Evolutionary conservation across 2,329 filamentous ascomycete species (phyloP).

Genomic region (Aspergillus pseudonomiae): DNA sequence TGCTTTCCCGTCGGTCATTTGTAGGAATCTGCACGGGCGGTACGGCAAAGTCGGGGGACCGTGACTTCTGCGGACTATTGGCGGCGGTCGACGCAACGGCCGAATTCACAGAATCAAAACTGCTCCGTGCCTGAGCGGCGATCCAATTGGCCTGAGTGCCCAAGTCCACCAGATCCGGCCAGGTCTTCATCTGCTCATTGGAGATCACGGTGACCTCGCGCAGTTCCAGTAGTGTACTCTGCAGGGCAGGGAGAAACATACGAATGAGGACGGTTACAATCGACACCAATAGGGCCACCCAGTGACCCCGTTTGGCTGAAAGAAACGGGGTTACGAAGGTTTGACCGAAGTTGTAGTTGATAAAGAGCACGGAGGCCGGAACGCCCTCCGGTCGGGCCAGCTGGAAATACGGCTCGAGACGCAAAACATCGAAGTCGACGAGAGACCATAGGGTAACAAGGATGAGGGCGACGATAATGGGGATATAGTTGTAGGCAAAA

Average conservation of each 20-base stretch:
- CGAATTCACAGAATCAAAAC: conserved; percentile 26
- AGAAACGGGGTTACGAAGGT: conserved; percentile 37
- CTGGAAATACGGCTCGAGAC: conserved; percentile 53
- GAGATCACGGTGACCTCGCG: conserved; percentile 29
- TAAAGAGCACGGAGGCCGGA: conserved; percentile 37
- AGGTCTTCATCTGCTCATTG: conserved; percentile 29
- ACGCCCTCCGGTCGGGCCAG: conserved; percentile 36
- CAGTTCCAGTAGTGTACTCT: conserved; percentile 36
- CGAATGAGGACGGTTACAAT: conserved; percentile 35
- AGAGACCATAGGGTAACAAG: conserved; percentile 54
- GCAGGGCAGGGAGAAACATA: conserved; percentile 36
- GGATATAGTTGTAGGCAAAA: conserved; percentile 44
- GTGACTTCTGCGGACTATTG: conserved; percentile 25
- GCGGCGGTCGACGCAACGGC: conserved; percentile 20
- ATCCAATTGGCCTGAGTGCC: conserved; percentile 35
- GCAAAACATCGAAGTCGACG: conserved; percentile 54
- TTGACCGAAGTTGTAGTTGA: conserved; percentile 43
- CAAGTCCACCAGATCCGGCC: conserved; percentile 33
- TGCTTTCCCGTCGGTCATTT: conserved; percentile 24
- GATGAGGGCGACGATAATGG: conserved; percentile 48
- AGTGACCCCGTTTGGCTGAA: conserved; percentile 35
- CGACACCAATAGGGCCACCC: conserved; percentile 36
- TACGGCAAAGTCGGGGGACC: conserved; percentile 33
- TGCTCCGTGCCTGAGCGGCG: conserved; percentile 29
- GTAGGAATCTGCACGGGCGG: conserved; percentile 36